Conservation (phyloP, 2,329 filamentous ascomycete genomes). For the Fusarium verrucosum region DNA sequence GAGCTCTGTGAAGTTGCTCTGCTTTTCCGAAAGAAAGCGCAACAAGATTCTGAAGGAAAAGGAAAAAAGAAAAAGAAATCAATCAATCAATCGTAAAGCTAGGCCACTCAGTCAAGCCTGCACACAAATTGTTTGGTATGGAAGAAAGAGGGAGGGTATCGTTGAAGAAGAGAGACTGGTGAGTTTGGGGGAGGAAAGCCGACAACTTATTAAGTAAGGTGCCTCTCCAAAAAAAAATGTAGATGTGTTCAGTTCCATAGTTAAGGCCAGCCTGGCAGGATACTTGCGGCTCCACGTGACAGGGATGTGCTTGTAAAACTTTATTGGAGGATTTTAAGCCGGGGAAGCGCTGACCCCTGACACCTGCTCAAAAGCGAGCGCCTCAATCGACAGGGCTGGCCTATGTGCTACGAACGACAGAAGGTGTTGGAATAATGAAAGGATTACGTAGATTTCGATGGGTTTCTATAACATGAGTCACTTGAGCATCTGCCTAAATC, state of each 20-base stretch:
- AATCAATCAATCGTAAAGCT: slow-evolving; percentile 39
- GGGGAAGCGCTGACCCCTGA: slow-evolving; percentile 30
- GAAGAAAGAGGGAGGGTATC: slow-evolving; percentile 45
- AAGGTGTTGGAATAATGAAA: slow-evolving; percentile 8
- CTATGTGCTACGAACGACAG: slow-evolving; percentile 15
- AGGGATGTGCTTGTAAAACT: too few species aligned
- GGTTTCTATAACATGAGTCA: slow-evolving; percentile 35
- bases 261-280: slow-evolving; percentile 47
- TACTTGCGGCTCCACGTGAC: slow-evolving; percentile 47
- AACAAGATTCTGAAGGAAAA: slow-evolving; percentile 36
- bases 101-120: slow-evolving; percentile 43
- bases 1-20: slow-evolving; percentile 38
- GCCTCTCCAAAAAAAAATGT: slow-evolving; percentile 50
- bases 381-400: slow-evolving; percentile 14
- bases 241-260: slow-evolving; percentile 55
- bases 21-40: slow-evolving; percentile 29
- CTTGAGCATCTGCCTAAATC: neutral
- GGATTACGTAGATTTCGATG: slow-evolving; percentile 18
- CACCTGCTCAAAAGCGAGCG: slow-evolving; percentile 20
- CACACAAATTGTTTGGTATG: slow-evolving; percentile 43
- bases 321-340: too few species aligned
- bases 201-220: slow-evolving; percentile 49
- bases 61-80: slow-evolving; percentile 39
- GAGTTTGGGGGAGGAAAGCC: slow-evolving; percentile 46
- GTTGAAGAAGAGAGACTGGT: slow-evolving; percentile 44